Conservation (phyloP, 768 basidiomycete species). For the Lanmaoa rubissima region DNA sequence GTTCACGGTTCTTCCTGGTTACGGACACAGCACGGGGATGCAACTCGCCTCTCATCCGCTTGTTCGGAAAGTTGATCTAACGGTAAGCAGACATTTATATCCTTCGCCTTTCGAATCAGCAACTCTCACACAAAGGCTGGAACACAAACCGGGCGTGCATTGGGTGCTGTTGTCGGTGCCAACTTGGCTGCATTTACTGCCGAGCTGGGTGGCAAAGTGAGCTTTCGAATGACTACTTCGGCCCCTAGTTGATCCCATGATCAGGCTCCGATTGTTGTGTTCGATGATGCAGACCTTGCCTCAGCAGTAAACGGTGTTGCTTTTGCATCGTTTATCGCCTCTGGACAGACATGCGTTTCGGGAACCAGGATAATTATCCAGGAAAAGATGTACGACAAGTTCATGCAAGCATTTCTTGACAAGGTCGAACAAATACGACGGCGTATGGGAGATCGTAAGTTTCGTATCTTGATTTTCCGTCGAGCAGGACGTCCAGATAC, state of each 20-base stretch:
- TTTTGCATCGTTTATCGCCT: constrained; percentile 83
- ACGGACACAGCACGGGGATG: constrained; percentile 61
- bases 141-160: constrained; percentile 68
- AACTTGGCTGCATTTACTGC: constrained; percentile 79
- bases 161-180: constrained; percentile 70
- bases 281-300: constrained; percentile 70
- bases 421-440: constrained; percentile 60
- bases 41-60: constrained; percentile 62
- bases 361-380: constrained; percentile 83
- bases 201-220: constrained; percentile 82
- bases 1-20: constrained; percentile 72
- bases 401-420: constrained; percentile 58
- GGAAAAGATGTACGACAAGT: constrained; percentile 62
- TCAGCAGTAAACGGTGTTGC: constrained; percentile 82
- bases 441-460: constrained; percentile 80
- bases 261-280: constrained; percentile 78
- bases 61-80: constrained; percentile 81
- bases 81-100: constrained; percentile 44
- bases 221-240: background rate
- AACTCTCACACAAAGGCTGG: constrained; percentile 53
- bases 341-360: constrained; percentile 90
- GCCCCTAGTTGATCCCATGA: constrained; percentile 1
- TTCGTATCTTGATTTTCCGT: background rate
- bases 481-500: background rate
- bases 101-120: background rate